These are phyloP conservation scores for Berberis vulgaris DNA, from an alignment of 164 flowering plant genomes.

Conservation along the genomic window DNA sequence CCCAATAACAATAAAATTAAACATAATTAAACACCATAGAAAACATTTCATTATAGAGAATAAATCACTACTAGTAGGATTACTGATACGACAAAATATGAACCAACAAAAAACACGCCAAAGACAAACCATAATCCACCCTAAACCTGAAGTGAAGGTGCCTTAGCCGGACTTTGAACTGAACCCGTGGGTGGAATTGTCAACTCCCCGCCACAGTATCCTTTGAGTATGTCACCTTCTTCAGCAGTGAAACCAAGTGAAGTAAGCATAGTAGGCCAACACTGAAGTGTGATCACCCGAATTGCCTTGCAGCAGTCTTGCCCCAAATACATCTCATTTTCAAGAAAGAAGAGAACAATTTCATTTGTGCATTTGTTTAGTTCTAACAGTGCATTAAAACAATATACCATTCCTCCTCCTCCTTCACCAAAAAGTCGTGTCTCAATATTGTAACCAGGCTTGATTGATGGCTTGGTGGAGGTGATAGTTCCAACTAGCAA, in stretches of 20 bases:
- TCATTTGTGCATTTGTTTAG: not conserved
- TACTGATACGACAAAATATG: too few relatives aligned
- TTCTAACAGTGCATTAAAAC: not conserved
- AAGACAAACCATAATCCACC: too few relatives aligned
- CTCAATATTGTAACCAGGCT: not conserved
- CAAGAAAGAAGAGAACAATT: not conserved
- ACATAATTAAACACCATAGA: too few relatives aligned
- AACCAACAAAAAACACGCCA: too few relatives aligned
- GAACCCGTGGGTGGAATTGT: not conserved
- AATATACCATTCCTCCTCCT: not conserved
- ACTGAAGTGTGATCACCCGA: not conserved
- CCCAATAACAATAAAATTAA: too few relatives aligned
- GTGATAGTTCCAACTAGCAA: not conserved
- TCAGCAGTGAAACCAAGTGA: conserved; percentile 1
- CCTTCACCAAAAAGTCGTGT: not conserved
- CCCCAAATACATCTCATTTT: not conserved
- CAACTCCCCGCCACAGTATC: not conserved
- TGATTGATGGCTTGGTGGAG: not conserved
- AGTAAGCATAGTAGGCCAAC: conserved; percentile 6
- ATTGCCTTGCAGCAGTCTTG: not conserved
- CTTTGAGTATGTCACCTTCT: conserved; percentile 1
- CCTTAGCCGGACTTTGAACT: not conserved
- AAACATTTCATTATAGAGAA: too few relatives aligned
- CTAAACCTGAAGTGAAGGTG: not conserved
- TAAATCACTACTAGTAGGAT: too few relatives aligned